Evolutionary conservation across 805 yeast genomes (phyloP).

Genomic region (Yarrowia sp.): DNA sequence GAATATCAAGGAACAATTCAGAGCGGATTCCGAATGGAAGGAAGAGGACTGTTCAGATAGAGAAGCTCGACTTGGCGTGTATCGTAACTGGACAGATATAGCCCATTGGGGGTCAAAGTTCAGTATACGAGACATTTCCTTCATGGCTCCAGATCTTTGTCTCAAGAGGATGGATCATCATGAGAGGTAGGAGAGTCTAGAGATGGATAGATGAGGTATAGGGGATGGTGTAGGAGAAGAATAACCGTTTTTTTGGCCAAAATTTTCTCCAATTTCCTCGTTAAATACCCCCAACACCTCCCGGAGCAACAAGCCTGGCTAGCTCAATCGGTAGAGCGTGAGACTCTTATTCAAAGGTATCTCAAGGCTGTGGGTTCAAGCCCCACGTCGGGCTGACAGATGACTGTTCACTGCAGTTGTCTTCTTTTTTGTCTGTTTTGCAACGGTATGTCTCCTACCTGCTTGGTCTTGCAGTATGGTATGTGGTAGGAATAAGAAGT

Average conservation of each 20-base stretch:
- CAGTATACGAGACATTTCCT: background rate
- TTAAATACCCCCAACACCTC: background rate
- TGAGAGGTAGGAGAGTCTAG: background rate
- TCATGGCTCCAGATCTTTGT: background rate
- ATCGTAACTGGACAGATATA: background rate
- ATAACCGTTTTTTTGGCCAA: too few species aligned
- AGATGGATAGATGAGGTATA: too few species aligned
- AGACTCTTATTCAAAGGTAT: conserved; percentile 2
- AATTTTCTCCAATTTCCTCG: background rate
- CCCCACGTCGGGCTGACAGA: background rate
- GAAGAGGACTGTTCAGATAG: background rate
- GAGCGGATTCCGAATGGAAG: background rate
- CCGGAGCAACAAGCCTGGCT: conserved; percentile 4
- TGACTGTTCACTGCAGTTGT: background rate
- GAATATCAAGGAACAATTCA: background rate
- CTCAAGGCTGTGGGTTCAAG: conserved; percentile 18
- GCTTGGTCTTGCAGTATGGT: too few species aligned
- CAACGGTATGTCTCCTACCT: too few species aligned
- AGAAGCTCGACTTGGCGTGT: background rate
- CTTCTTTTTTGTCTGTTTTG: too few species aligned
- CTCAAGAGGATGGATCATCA: background rate
- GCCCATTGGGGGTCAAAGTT: background rate
- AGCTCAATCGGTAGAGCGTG: conserved; percentile 17
- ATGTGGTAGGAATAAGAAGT: too few species aligned
- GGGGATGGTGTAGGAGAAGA: too few species aligned